Evolutionary conservation across 768 basidiomycete species (phyloP).

Genomic region (Agrocybe pediades): DNA sequence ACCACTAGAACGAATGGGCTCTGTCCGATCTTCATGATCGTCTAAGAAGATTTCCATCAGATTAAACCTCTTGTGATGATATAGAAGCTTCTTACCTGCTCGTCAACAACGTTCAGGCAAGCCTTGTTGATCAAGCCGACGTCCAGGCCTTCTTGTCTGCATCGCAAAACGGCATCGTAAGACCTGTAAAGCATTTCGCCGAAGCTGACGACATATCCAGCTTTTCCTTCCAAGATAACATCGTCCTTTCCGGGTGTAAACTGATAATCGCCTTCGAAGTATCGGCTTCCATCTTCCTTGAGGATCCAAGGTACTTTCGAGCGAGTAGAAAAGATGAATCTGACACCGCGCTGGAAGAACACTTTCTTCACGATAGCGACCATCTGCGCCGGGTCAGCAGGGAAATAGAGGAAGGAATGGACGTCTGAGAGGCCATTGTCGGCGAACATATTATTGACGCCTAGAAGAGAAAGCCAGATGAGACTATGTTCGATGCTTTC

Average conservation of each 20-base stretch:
- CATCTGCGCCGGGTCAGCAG: conserved; percentile 85
- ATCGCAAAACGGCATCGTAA: conserved; percentile 79
- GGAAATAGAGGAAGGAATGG: conserved; percentile 84
- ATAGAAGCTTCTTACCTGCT: conserved; percentile 48
- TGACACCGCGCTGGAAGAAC: conserved; percentile 81
- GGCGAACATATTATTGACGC: conserved; percentile 84
- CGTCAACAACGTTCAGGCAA: conserved; percentile 81
- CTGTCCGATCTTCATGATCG: conserved; percentile 68
- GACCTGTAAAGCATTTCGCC: conserved; percentile 88
- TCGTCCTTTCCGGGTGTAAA: conserved; percentile 89
- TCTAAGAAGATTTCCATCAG: conserved; percentile 30
- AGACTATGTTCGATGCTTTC: too few species aligned
- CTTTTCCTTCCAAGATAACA: conserved; percentile 72
- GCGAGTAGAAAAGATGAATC: conserved; percentile 89
- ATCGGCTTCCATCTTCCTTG: conserved; percentile 67
- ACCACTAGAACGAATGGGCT: conserved; percentile 83
- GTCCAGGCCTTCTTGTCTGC: conserved; percentile 70
- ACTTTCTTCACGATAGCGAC: conserved; percentile 70
- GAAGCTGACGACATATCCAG: conserved; percentile 82
- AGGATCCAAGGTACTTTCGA: conserved; percentile 89
- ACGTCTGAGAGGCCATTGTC: conserved; percentile 86
- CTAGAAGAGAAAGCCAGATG: conserved; percentile 52
- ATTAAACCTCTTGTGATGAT: neutral
- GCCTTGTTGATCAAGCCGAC: conserved; percentile 89
- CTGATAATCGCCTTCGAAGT: conserved; percentile 71